Conservation (phyloP, 176 grass and related monocot species). For the Avena atlantica region DNA sequence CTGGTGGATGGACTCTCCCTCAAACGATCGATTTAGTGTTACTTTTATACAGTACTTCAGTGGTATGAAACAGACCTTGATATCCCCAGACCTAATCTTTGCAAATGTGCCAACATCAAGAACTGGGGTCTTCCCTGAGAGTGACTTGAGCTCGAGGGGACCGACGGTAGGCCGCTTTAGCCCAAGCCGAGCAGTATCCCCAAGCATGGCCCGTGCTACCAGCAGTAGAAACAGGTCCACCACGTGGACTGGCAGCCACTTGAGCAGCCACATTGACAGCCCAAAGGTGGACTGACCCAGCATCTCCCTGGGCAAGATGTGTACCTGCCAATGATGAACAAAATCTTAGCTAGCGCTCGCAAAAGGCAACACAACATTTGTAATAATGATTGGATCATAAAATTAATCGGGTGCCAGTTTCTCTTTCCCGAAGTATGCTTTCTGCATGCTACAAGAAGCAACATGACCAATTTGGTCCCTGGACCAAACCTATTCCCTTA, state of each 20-base stretch:
- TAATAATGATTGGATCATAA: slow-evolving; percentile 69
- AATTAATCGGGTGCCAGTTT: slow-evolving; percentile 52
- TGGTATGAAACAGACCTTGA: slow-evolving; percentile 65
- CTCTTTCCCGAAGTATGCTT: slow-evolving; percentile 44
- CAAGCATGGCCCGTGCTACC: slow-evolving; percentile 66
- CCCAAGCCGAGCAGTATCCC: slow-evolving; percentile 74
- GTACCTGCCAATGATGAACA: slow-evolving; percentile 77
- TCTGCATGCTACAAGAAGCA: slow-evolving; percentile 74
- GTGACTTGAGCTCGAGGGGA: slow-evolving; percentile 86
- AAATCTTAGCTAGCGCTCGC: slow-evolving; percentile 54
- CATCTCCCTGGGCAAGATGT: slow-evolving; percentile 96
- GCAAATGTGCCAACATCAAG: slow-evolving; percentile 91
- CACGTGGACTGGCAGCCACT: slow-evolving; percentile 75
- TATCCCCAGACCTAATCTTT: slow-evolving; percentile 85
- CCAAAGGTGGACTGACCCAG: slow-evolving; percentile 88
- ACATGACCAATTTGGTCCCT: slow-evolving; percentile 43
- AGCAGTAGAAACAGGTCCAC: slow-evolving; percentile 75
- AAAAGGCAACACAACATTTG: slow-evolving; percentile 62
- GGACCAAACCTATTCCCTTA: slow-evolving; percentile 74
- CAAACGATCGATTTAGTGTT: slow-evolving; percentile 23
- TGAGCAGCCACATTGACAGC: slow-evolving; percentile 90
- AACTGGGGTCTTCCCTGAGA: slow-evolving; percentile 96
- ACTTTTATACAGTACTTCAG: slow-evolving; percentile 27
- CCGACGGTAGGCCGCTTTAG: slow-evolving; percentile 79
- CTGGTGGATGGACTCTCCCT: neutral